Evolutionary conservation across 495 filamentous ascomycete genomes (phyloP), one percentile per base, ranked within the genome.

Genomic region (Neurospora sp.): DNA sequence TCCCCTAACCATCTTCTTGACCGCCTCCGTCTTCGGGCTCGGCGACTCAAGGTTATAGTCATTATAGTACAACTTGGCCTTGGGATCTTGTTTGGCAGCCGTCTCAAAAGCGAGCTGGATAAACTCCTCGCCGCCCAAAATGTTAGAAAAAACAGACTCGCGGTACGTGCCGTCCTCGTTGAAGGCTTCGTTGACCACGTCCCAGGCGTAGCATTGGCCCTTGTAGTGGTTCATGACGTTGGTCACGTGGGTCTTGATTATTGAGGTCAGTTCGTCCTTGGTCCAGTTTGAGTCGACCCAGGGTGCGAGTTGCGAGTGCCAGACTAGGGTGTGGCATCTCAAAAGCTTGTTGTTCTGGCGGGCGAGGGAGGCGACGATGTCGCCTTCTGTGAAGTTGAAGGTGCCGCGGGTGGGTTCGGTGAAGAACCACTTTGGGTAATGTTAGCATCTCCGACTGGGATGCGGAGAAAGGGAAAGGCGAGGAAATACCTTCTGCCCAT

Each of bases 141-240:
- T 82, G 27, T 82, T 78, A 80, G 83, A 88, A 80, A 89, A 90
- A 22, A 86, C 81, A 68, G 77, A 83, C 61, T 82, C 71, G 38
- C 89, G 85, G 42, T 86, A 86, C 4, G 84, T 83, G 31, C 89
- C 90, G 74, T 90, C 86, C 38, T 92, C 90, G 73, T 89, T 85
- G 74, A 91, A 85, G 46, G 87, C 87, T 76, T 92, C 90, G 78
- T 91, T 92, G 20, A 91, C 83, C 1, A 92, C 90, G 75, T 92
- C 89, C 86, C 78, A 80, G n/a, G 73, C 79, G 65, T 86, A 83
- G 78, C 87, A 88, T 16, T 82, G 78, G 7, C 86, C 87, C 68
- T 83, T 83, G 74, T 83, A 89, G 75, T 89, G 87, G 11, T 77
- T 83, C 2, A 83, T 86, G 10, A 87, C 85, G 41, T 79, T 79